Percentiles rank a stretch among this genome's conserved stretches.
phyloP scores from a whole-genome alignment of 768 basidiomycete genomes.

The Leccinum incarnatum region DNA sequence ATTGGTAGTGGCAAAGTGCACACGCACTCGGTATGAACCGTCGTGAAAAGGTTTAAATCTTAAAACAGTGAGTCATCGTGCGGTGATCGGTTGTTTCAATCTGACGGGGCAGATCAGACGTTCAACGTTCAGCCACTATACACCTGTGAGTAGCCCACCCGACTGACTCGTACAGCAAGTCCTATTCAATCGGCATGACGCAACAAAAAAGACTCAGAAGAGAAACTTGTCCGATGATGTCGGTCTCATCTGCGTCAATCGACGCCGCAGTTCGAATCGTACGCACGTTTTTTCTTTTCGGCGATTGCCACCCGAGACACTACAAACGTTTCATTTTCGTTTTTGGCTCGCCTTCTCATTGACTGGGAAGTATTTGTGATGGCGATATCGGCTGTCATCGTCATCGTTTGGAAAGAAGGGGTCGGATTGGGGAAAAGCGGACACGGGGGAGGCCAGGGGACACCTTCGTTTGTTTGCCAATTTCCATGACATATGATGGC shows the following conservation, averaged over 20 bases:
- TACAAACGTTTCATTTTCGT: background rate
- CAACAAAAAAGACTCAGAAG: background rate
- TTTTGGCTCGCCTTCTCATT: background rate
- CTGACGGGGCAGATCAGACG: slow-evolving; percentile 6
- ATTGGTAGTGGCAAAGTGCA: background rate
- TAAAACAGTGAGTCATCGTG: slow-evolving; percentile 1
- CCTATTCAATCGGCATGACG: background rate
- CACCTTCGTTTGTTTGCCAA: background rate
- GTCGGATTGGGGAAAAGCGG: background rate
- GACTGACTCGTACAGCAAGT: background rate
- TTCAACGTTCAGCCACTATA: slow-evolving; percentile 13
- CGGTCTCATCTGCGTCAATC: background rate
- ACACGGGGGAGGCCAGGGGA: background rate
- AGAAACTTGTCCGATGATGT: slow-evolving; percentile 8
- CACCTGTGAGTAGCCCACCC: background rate
- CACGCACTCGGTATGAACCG: background rate
- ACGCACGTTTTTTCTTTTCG: background rate
- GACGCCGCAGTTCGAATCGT: background rate
- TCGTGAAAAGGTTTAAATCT: slow-evolving; percentile 3
- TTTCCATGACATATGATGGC: background rate
- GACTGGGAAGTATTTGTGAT: background rate
- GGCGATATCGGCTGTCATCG: background rate
- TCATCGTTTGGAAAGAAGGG: background rate
- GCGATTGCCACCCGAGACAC: background rate
- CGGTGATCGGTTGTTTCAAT: slow-evolving; percentile 11